phyloP scores from a whole-genome alignment of 495 filamentous ascomycete species.

The Tuber microsphaerosporum region DNA sequence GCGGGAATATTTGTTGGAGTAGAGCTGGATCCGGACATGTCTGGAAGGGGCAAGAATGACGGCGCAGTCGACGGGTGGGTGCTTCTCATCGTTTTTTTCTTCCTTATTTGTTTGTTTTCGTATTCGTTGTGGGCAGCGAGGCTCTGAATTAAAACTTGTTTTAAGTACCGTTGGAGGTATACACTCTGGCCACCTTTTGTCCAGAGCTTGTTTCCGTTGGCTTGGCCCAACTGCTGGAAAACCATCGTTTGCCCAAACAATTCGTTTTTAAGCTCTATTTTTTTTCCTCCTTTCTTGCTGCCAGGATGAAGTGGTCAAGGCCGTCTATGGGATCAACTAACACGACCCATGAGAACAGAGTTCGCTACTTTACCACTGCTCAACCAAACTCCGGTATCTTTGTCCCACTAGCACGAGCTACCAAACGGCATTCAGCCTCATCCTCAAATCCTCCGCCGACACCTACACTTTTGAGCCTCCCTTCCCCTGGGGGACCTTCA shows the following conservation, averaged over 20 bases:
- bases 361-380: constrained; percentile 76
- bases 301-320: not conserved
- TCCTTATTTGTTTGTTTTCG: constrained; percentile 7
- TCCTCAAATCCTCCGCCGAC: constrained; percentile 59
- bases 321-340: not conserved
- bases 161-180: not conserved
- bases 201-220: not conserved
- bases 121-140: not conserved
- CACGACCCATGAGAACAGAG: constrained; percentile 44
- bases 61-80: constrained; percentile 92
- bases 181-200: constrained; percentile 1
- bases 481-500: constrained; percentile 27
- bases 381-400: constrained; percentile 84
- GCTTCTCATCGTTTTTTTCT: constrained; percentile 7
- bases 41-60: constrained; percentile 82
- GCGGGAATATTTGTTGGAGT: constrained; percentile 91
- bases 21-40: constrained; percentile 74
- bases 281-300: not conserved
- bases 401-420: constrained; percentile 76
- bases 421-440: constrained; percentile 58
- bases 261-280: not conserved
- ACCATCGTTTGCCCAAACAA: not conserved
- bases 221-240: not conserved
- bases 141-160: not conserved
- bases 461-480: constrained; percentile 45